These are phyloP conservation scores for Cordia subcordata DNA, from an alignment of 257 asterid genomes.

Conservation along the genomic window DNA sequence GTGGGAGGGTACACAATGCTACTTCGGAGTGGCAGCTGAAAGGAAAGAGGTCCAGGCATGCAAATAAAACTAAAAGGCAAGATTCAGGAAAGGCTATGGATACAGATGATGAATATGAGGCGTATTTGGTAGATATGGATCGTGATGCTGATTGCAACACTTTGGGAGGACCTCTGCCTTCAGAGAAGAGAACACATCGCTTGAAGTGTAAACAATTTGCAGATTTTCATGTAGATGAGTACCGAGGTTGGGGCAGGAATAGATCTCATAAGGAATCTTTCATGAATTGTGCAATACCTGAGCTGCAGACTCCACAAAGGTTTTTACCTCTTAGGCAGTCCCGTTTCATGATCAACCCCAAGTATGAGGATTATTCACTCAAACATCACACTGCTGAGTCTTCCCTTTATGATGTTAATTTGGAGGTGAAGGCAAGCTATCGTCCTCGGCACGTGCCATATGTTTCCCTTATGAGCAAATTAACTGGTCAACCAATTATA, in stretches of 20 bases:
- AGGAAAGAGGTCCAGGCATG: slow-evolving; percentile 66
- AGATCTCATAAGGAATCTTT: slow-evolving; percentile 32
- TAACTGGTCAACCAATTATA: slow-evolving; percentile 54
- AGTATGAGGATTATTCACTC: slow-evolving; percentile 55
- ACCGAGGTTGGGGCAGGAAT: slow-evolving; percentile 52
- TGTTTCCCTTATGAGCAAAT: slow-evolving; percentile 72
- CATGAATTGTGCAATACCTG: slow-evolving; percentile 26
- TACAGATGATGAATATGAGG: slow-evolving; percentile 32
- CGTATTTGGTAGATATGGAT: slow-evolving; percentile 10
- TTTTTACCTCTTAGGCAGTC: slow-evolving; percentile 68
- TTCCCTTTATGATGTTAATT: slow-evolving; percentile 48
- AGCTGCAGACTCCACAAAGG: slow-evolving; percentile 39
- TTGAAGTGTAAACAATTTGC: slow-evolving; percentile 33
- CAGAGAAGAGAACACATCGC: slow-evolving; percentile 17
- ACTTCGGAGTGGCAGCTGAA: slow-evolving; percentile 68
- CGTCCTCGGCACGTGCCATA: slow-evolving; percentile 67
- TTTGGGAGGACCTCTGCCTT: slow-evolving; percentile 34
- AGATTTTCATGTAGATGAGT: slow-evolving; percentile 39
- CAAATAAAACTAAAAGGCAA: slow-evolving; percentile 30
- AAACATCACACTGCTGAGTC: slow-evolving; percentile 34
- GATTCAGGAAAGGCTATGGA: slow-evolving; percentile 15
- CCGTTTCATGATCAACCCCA: slow-evolving; percentile 68
- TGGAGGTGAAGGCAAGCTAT: slow-evolving; percentile 50
- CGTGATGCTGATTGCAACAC: slow-evolving; percentile 20
- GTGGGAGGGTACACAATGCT: slow-evolving; percentile 38